These are phyloP conservation scores for Rhizopus sp. DNA, from an alignment of 371 early-diverging fungal species.

Conservation along the genomic window DNA sequence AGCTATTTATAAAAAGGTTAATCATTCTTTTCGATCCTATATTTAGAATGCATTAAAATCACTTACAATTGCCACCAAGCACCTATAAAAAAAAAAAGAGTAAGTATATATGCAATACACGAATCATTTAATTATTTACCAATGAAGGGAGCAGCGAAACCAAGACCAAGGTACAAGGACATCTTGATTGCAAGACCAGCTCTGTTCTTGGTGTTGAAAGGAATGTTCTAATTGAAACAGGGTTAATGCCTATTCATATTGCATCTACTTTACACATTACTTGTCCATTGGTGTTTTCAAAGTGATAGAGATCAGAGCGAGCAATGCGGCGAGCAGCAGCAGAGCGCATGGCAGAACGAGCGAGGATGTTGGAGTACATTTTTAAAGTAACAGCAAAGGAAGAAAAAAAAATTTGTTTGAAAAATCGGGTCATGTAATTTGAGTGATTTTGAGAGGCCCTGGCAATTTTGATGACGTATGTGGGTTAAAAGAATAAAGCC, in stretches of 20 bases:
- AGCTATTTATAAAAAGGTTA: conserved; percentile 22
- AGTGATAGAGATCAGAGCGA: conserved; percentile 56
- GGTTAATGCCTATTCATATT: not conserved
- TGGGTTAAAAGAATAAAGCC: no score
- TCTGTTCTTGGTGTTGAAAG: conserved; percentile 66
- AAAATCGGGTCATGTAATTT: no score
- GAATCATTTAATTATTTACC: conserved; percentile 29
- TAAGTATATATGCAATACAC: not conserved
- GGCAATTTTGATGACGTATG: no score
- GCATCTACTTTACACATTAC: conserved; percentile 17
- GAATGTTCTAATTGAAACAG: conserved; percentile 50
- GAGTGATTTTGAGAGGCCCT: no score
- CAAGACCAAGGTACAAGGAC: conserved; percentile 52
- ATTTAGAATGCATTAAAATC: not conserved
- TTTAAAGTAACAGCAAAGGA: conserved; percentile 1
- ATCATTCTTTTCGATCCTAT: not conserved
- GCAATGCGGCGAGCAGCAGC: conserved; percentile 43
- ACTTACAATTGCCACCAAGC: conserved; percentile 53
- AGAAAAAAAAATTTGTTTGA: not conserved
- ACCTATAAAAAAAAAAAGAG: conserved; percentile 21
- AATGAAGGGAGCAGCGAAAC: conserved; percentile 61
- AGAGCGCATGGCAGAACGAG: conserved; percentile 50
- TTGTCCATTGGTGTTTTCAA: conserved; percentile 48
- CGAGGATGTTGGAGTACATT: conserved; percentile 49
- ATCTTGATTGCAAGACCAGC: conserved; percentile 58